Conservation (phyloP, 257 asterid genomes). For the Dorcoceras hygrometricum region DNA sequence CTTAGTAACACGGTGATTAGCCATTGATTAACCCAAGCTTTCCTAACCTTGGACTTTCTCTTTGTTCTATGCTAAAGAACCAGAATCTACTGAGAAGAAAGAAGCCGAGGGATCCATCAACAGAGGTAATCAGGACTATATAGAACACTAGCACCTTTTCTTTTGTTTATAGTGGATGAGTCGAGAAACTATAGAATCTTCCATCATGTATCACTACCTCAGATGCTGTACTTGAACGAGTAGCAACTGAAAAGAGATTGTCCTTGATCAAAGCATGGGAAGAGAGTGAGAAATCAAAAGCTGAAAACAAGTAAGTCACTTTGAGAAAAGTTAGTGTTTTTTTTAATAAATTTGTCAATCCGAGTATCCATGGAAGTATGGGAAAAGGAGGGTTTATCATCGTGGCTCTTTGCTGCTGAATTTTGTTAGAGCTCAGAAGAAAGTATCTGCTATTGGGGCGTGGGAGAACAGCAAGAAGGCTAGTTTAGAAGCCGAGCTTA, state of each 20-base stretch:
- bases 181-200: not conserved
- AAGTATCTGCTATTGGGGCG: constrained; percentile 38
- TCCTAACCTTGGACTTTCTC: constrained; percentile 8
- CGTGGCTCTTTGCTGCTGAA: not conserved
- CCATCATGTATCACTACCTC: not conserved
- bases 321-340: constrained; percentile 14
- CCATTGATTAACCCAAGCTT: not conserved
- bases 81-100: constrained; percentile 65
- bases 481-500: constrained; percentile 50
- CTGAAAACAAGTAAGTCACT: constrained; percentile 55
- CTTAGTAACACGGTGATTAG: not conserved
- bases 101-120: constrained; percentile 68
- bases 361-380: not conserved
- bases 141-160: not conserved
- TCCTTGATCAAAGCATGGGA: constrained; percentile 64
- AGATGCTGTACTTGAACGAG: constrained; percentile 55
- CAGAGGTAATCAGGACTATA: constrained; percentile 59
- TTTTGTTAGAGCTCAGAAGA: constrained; percentile 49
- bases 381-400: not conserved
- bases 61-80: constrained; percentile 29
- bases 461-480: constrained; percentile 73
- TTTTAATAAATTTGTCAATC: not conserved
- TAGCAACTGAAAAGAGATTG: constrained; percentile 48
- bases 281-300: constrained; percentile 65
- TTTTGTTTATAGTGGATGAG: not conserved